phyloP scores from a whole-genome alignment of 106 monocot species.

The Dendrobium officinale region DNA sequence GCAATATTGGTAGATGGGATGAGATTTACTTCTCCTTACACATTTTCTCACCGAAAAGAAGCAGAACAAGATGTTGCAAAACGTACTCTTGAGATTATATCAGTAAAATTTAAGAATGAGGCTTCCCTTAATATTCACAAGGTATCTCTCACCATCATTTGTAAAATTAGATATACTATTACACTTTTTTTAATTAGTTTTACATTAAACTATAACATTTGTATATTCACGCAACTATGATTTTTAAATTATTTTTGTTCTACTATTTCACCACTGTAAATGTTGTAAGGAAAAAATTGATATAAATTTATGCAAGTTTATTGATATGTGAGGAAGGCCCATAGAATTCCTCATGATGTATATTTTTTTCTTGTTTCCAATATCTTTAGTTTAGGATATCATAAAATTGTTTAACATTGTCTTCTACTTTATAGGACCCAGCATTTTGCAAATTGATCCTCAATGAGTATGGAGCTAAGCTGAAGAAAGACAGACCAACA shows the following conservation, averaged over 20 bases:
- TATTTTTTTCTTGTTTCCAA: too few species aligned
- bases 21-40: constrained; percentile 15
- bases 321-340: neutral
- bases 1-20: constrained; percentile 23
- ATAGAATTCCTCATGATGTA: too few species aligned
- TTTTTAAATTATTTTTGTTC: neutral
- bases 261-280: neutral
- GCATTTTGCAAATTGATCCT: constrained; percentile 59
- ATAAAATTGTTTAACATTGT: neutral
- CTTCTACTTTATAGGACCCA: constrained; percentile 23
- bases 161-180: neutral
- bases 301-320: neutral
- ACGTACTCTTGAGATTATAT: constrained; percentile 23
- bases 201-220: neutral
- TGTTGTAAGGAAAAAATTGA: neutral
- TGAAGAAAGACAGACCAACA: constrained; percentile 18
- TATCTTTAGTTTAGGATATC: too few species aligned
- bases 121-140: constrained; percentile 12
- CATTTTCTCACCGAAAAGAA: constrained; percentile 29
- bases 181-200: neutral
- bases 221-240: neutral
- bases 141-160: constrained; percentile 12
- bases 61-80: constrained; percentile 48
- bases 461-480: constrained; percentile 50
- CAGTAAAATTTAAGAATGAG: constrained; percentile 9